phyloP scores from a whole-genome alignment of 495 filamentous ascomycete genomes.

The Penicillium mononematosum region DNA sequence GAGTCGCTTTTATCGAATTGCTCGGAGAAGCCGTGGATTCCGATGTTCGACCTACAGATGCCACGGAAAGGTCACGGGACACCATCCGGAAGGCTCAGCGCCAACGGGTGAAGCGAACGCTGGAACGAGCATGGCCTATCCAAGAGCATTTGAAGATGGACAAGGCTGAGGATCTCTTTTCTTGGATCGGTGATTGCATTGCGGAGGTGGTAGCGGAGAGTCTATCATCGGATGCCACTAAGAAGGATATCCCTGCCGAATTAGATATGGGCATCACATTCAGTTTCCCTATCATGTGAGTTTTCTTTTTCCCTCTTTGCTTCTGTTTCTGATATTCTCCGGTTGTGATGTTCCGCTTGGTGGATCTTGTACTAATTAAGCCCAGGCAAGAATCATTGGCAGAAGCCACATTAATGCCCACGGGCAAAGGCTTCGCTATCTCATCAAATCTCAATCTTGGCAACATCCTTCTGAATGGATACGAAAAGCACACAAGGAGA shows the following conservation, averaged over 20 bases:
- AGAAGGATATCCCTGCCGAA: constrained; percentile 48
- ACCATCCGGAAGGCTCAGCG: constrained; percentile 48
- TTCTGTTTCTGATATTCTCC: neutral
- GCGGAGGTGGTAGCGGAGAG: constrained; percentile 65
- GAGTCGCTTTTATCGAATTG: constrained; percentile 76
- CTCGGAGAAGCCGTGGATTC: constrained; percentile 48
- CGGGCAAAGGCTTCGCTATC: constrained; percentile 87
- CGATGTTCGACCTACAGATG: constrained; percentile 34
- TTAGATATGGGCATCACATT: constrained; percentile 81
- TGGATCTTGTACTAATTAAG: constrained; percentile 14
- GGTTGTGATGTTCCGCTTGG: neutral
- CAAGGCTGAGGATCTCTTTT: constrained; percentile 70
- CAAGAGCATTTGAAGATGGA: constrained; percentile 75
- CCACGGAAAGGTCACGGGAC: constrained; percentile 38
- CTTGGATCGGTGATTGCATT: constrained; percentile 77
- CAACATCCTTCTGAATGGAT: constrained; percentile 64
- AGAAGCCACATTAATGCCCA: constrained; percentile 76
- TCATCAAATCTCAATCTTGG: constrained; percentile 69
- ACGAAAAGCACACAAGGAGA: constrained; percentile 57
- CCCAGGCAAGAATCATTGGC: constrained; percentile 69
- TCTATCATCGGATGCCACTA: constrained; percentile 44
- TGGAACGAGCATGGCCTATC: constrained; percentile 77
- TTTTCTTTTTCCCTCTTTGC: neutral
- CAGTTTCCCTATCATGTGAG: constrained; percentile 81
- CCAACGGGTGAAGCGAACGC: constrained; percentile 54